A percentile compares a stretch with the other conserved stretches of the same genome.
These are phyloP conservation scores for Nicotiana undulata DNA, from an alignment of 257 asterid species.

Conservation along the genomic window DNA sequence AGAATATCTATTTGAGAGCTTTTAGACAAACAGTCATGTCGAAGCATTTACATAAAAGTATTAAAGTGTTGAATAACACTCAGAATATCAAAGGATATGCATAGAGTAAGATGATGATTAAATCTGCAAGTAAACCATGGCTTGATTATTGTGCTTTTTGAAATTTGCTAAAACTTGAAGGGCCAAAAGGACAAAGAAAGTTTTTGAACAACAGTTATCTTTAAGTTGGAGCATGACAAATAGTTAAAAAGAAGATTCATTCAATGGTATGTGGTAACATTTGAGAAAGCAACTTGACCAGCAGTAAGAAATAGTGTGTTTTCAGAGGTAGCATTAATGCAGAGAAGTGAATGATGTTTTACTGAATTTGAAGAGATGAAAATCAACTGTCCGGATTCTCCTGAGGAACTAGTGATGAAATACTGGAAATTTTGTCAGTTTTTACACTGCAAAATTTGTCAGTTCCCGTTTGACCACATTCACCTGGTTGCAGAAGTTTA, in stretches of 20 bases:
- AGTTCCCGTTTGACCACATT: neutral
- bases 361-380: conserved; percentile 4
- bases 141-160: neutral
- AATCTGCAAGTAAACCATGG: neutral
- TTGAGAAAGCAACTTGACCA: neutral
- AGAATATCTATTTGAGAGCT: neutral
- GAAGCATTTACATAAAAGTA: neutral
- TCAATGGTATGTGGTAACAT: neutral
- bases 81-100: neutral
- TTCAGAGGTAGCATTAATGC: neutral
- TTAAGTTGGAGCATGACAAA: neutral
- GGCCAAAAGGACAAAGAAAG: neutral
- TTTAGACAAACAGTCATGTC: neutral
- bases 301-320: neutral
- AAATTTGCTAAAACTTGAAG: neutral
- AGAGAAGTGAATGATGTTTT: neutral
- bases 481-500: neutral
- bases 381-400: conserved; percentile 12
- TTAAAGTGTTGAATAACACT: neutral
- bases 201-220: conserved; percentile 1
- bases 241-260: neutral
- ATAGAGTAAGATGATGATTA: neutral
- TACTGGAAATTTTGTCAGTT: conserved; percentile 4
- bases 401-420: neutral
- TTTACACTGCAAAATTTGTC: conserved; percentile 5